Evolutionary conservation across 805 yeast species (phyloP), one percentile per base, ranked within the genome.

Genomic region (Suhomyces sp.): DNA sequence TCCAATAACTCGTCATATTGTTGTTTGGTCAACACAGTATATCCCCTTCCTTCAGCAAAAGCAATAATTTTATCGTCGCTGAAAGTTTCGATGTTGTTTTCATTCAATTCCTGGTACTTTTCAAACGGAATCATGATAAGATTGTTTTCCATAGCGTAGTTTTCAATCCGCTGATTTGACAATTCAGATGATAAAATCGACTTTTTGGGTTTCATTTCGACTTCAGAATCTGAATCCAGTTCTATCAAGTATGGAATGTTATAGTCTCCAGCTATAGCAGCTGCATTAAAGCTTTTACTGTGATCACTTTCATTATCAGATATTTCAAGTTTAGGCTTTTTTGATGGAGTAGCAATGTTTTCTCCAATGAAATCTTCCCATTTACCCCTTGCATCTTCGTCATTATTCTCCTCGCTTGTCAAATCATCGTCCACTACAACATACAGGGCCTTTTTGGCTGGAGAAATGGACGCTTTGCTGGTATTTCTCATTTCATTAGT

Each of bases 301-400:
- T 44, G 27, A 6, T 57, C 57, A 1, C 54, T 47, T 13, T 56
- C 59, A 15, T 46, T 50, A 40, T 56, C 59, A 13, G 60, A 59
- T 12, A 54, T 47, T 13, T 52, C 52, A 19, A 54, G 47, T 17
- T 63, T 60, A 6, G 66, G 56, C 5, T 63, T 57, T 42, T 62
- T 66, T 1, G 65, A 56, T 4, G 71, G 67, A 46, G 62, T 57
- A 8, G 52, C 51, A 17, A 62, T 57, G 33, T 65, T 64, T 13
- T 64, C 64, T 15, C 69, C 73, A 47, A 73, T 63, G 54, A 70
- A 74, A 49, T 73, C 73, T 52, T 74, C 78, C 80, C 80, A 74
- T 26, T 62, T 61, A 3, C 64, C 68, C 17, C 59, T 63, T 65
- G 24, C 8, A 6, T 35, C 42, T 10, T 19, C 42, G 17, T 38